A percentile compares a stretch with the other conserved stretches of the same genome.
These are phyloP conservation scores for Cymbomonas tetramitiformis DNA, from an alignment of 139 green algal species.

Conservation along the genomic window DNA sequence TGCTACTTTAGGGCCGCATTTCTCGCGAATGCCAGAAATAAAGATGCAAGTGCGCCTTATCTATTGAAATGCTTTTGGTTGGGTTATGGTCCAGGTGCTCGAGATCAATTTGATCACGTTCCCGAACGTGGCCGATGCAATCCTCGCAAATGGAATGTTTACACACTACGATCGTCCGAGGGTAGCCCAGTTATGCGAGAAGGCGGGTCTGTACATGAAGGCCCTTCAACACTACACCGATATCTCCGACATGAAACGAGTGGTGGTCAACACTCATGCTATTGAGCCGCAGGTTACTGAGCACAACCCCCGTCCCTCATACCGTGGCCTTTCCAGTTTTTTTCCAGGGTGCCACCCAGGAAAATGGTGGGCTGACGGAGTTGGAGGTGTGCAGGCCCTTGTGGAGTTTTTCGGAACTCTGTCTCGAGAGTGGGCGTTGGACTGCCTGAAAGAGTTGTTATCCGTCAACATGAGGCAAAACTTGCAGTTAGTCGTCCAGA, in stretches of 20 bases:
- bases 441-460: conserved; percentile 89
- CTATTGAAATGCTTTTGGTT: no score
- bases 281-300: conserved; percentile 85
- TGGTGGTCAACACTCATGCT: conserved; percentile 90
- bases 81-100: conserved; percentile 57
- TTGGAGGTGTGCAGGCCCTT: no score
- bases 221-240: conserved; percentile 98
- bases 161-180: conserved; percentile 91
- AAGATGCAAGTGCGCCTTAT: no score
- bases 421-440: conserved; percentile 80
- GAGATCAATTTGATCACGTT: conserved; percentile 99
- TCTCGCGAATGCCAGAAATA: no score
- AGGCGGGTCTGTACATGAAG: conserved; percentile 94
- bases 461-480: conserved; percentile 68
- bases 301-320: conserved; percentile 3
- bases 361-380: background rate
- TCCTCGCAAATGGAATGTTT: conserved; percentile 80
- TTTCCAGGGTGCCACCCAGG: background rate
- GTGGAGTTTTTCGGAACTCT: conserved; percentile 93
- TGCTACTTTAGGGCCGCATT: no score
- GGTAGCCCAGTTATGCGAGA: conserved; percentile 94
- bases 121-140: conserved; percentile 90
- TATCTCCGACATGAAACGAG: conserved; percentile 87
- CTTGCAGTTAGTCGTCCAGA: conserved; percentile 70
- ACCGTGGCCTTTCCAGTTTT: background rate